Base-by-base conservation (phyloP, 176 grass and related monocot genomes). In the Bonia amplexicaulis region DNA sequence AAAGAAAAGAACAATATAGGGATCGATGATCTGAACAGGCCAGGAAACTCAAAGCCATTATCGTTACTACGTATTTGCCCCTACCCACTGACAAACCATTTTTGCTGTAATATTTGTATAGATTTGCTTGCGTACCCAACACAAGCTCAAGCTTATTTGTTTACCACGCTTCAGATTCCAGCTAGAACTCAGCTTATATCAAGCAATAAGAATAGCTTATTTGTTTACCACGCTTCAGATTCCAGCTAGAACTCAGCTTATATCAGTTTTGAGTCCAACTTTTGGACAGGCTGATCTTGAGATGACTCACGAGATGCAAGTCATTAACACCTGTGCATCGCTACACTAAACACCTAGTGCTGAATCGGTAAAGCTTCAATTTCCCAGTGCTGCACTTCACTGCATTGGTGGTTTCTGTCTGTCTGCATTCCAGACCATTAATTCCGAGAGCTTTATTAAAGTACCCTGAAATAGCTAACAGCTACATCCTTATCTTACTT, bases 271-370 rank as follows among this genome's bases (percentile, higher is more conserved):
- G 5, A 25, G 57, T 25, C n/a, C 57, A 25, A 60, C 10, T 60
- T 60, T 12, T 60, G 10, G 57, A 60, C 57, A 25, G 22, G n/a
- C 25, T 27, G 2, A 27, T 27, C 25, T 14, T 63, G 12, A 63
- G 60, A 14, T 27, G 58, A 60, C n/a, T 60, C n/a, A 26, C 58
- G 12, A 26, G 4, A 26, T 60, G n/a, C 58, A 60, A 63, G 25
- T 14, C 60, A 29, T 65, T 48, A 65, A 48, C 26, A 65, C 17
- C 66, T 66, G 60, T 66, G 60, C 60, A 66, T 66, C 12, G 17
- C 77, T 47, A 63, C 60, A 66, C 77, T 79, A 79, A 65, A 66
- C 26, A 46, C 64, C 9, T n/a, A 60, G 66, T 78, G 73, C 31
- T 75, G 51, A 37, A 51, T 37, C 27, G 3, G 48, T 54, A 35